Evolutionary conservation across 805 yeast genomes (phyloP).

Genomic region (Candida fluviatilis): DNA sequence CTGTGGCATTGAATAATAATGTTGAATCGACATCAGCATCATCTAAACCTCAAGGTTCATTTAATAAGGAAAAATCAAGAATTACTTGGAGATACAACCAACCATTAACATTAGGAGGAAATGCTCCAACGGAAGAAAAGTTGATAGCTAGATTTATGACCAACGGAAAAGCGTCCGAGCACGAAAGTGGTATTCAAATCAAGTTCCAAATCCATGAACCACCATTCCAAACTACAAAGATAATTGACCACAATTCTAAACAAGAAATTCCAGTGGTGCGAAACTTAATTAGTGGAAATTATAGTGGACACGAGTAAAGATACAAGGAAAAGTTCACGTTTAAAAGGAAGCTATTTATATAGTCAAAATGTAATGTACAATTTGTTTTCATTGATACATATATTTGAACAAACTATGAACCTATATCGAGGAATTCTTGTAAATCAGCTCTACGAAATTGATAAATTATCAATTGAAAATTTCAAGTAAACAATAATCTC

Average conservation of each 20-base stretch:
- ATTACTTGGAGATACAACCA: conserved; percentile 73
- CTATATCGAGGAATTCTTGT: neutral
- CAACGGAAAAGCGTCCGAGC: conserved; percentile 64
- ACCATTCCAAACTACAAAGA: conserved; percentile 38
- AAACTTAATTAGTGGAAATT: conserved; percentile 48
- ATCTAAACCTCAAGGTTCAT: conserved; percentile 89
- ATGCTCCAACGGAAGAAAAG: conserved; percentile 50
- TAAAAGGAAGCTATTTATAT: too few relatives aligned
- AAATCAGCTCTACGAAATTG: too few relatives aligned
- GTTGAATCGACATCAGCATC: conserved; percentile 70
- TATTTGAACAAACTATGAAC: neutral
- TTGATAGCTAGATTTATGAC: conserved; percentile 86
- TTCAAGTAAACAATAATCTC: too few relatives aligned
- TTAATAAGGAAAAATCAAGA: conserved; percentile 79
- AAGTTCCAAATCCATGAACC: conserved; percentile 51
- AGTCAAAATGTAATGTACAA: neutral
- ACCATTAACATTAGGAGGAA: conserved; percentile 34
- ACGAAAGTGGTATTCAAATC: conserved; percentile 68
- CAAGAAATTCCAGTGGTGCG: conserved; percentile 39
- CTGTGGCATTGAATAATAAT: conserved; percentile 55
- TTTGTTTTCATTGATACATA: neutral
- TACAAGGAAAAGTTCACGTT: too few relatives aligned
- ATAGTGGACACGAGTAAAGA: conserved; percentile 15
- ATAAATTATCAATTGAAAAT: too few relatives aligned
- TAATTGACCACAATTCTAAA: conserved; percentile 25